Conservation (phyloP, 805 yeast genomes). For the Tetrapisispora arboricola region DNA sequence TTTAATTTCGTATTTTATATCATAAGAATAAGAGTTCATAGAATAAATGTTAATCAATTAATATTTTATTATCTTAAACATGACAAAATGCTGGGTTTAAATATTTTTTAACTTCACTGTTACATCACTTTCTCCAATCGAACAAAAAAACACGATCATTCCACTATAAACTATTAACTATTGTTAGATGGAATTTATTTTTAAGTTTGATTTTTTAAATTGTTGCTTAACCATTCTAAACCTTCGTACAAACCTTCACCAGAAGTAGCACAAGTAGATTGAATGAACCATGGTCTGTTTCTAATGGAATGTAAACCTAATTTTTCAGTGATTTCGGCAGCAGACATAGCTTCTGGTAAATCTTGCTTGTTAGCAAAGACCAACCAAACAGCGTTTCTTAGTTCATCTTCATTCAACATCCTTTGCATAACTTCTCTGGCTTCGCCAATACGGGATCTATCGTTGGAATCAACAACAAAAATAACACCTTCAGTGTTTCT, state of each 20-base stretch:
- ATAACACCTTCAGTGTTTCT: constrained; percentile 98
- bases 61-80: neutral
- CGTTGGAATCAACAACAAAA: constrained; percentile 95
- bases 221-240: constrained; percentile 91
- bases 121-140: neutral
- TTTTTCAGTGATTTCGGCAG: constrained; percentile 96
- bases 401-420: constrained; percentile 96
- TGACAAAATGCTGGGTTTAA: neutral
- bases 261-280: constrained; percentile 97
- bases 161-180: too few species aligned
- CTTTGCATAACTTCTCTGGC: constrained; percentile 98
- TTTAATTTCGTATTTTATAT: neutral
- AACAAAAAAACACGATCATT: neutral
- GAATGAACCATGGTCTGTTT: constrained; percentile 99
- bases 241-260: constrained; percentile 99
- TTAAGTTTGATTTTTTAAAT: constrained; percentile 57
- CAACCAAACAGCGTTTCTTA: constrained; percentile 88
- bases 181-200: too few species aligned
- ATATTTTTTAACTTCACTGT: neutral
- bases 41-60: neutral
- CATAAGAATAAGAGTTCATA: neutral
- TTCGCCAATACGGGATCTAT: constrained; percentile 94
- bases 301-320: constrained; percentile 93
- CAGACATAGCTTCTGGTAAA: constrained; percentile 97
- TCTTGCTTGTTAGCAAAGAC: constrained; percentile 98